Conservation (phyloP, 164 flowering plant species). For the Dillenia turbinata region DNA sequence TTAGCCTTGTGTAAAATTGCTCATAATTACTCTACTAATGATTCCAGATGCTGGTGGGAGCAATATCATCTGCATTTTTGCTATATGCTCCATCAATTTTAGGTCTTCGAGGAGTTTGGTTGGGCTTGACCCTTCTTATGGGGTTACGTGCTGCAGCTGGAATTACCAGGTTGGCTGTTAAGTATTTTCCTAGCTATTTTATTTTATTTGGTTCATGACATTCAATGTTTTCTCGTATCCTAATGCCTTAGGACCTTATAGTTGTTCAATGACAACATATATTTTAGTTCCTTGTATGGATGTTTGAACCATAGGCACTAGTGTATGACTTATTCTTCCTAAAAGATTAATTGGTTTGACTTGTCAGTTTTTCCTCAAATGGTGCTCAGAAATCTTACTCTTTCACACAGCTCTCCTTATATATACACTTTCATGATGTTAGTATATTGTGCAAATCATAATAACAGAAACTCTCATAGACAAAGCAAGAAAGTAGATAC, state of each 20-base stretch:
- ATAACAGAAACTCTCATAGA: no score
- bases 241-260: background rate
- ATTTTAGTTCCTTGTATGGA: no score
- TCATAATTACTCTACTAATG: background rate
- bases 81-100: slow-evolving; percentile 51
- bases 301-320: no score
- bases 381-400: background rate
- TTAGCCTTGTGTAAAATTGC: slow-evolving; percentile 3
- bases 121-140: slow-evolving; percentile 84
- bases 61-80: slow-evolving; percentile 68
- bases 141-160: slow-evolving; percentile 74
- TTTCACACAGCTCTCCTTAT: background rate
- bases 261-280: background rate
- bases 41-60: slow-evolving; percentile 66
- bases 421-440: no score
- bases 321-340: no score
- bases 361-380: no score
- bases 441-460: no score
- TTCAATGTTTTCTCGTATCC: background rate
- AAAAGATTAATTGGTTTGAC: no score
- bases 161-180: slow-evolving; percentile 47
- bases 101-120: slow-evolving; percentile 92
- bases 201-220: background rate
- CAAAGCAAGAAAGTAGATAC: no score
- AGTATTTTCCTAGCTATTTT: background rate